phyloP scores from a whole-genome alignment of 805 yeast genomes.

The Candida golubevii region DNA sequence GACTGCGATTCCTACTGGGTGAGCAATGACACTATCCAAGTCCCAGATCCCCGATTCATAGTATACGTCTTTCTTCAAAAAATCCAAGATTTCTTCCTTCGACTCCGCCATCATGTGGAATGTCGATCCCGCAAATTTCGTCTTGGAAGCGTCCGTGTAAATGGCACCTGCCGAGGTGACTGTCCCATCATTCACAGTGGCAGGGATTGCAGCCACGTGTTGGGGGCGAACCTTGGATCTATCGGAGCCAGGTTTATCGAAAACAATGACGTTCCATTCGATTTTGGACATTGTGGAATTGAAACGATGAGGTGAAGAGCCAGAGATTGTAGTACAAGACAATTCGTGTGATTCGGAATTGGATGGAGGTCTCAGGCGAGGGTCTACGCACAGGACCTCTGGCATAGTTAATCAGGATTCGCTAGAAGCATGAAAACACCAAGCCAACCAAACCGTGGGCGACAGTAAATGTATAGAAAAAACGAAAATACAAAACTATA shows the following conservation, averaged over 20 bases:
- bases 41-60: conserved; percentile 74
- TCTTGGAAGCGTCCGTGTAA: conserved; percentile 42
- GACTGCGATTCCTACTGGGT: conserved; percentile 44
- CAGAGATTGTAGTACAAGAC: too few relatives aligned
- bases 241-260: conserved; percentile 63
- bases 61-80: conserved; percentile 61
- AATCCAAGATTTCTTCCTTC: conserved; percentile 59
- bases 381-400: too few relatives aligned
- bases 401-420: too few relatives aligned
- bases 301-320: too few relatives aligned
- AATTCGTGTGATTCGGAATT: too few relatives aligned
- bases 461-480: too few relatives aligned
- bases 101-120: conserved; percentile 60
- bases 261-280: conserved; percentile 53
- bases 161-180: conserved; percentile 49
- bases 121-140: conserved; percentile 64
- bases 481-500: too few relatives aligned
- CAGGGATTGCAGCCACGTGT: conserved; percentile 50
- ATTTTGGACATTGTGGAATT: conserved; percentile 14
- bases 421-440: too few relatives aligned
- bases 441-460: too few relatives aligned
- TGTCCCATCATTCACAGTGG: conserved; percentile 33
- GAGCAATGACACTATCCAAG: conserved; percentile 52
- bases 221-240: conserved; percentile 48
- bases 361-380: too few relatives aligned